Evolutionary conservation across 2,329 filamentous ascomycete species (phyloP).

Genomic region (Chrysoporthe puriensis): DNA sequence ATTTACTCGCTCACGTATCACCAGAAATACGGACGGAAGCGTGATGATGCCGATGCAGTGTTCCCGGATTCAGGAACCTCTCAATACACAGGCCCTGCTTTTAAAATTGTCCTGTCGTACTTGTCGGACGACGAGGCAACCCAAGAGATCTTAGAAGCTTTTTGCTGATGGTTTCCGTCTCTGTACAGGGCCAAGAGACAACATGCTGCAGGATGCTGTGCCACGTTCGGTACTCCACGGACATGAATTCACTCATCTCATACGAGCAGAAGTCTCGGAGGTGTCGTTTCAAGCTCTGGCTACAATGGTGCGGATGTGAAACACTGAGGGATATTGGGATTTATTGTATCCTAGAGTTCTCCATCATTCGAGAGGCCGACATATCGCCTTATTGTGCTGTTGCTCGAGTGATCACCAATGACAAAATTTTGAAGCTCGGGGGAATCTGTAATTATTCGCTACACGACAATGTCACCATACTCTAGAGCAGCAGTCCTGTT

Average conservation of each 20-base stretch:
- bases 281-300: neutral
- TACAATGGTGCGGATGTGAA: neutral
- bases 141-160: slow-evolving; percentile 14
- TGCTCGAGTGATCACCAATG: neutral
- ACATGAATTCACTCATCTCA: neutral
- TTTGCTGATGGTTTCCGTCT: neutral
- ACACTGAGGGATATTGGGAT: neutral
- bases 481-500: neutral
- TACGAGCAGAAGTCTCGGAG: neutral
- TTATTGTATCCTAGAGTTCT: neutral
- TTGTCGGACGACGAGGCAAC: slow-evolving; percentile 5
- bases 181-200: neutral
- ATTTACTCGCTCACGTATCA: neutral
- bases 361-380: neutral
- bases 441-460: neutral
- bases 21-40: slow-evolving; percentile 19
- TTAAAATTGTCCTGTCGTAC: slow-evolving; percentile 23
- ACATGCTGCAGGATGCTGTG: slow-evolving; percentile 3
- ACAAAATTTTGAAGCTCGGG: neutral
- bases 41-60: slow-evolving; percentile 21
- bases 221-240: slow-evolving; percentile 21
- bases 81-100: neutral
- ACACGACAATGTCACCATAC: neutral
- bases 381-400: neutral
- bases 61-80: neutral